phyloP scores from a whole-genome alignment of 2,329 filamentous ascomycete species.

The Ramichloridium luteum region DNA sequence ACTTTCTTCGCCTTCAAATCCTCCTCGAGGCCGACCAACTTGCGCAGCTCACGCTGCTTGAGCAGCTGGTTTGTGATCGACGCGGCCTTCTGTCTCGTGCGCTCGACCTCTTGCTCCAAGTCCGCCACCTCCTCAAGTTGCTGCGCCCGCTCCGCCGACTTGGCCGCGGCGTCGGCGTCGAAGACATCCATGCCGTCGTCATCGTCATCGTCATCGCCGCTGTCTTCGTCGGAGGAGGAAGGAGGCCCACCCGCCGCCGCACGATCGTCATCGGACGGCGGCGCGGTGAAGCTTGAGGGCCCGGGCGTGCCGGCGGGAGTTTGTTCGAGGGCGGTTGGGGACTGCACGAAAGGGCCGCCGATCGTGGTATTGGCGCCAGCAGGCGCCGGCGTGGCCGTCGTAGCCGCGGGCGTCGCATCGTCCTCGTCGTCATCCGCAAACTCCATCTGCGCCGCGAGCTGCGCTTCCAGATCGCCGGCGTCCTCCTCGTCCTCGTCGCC shows the following conservation, averaged over 20 bases:
- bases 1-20: conserved; percentile 43
- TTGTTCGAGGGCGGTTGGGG: conserved; percentile 3
- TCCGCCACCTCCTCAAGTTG: conserved; percentile 43
- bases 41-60: conserved; percentile 37
- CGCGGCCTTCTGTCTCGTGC: conserved; percentile 25
- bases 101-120: conserved; percentile 38
- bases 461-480: conserved; percentile 13
- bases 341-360: neutral
- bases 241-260: neutral
- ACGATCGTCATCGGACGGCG: conserved; percentile 9
- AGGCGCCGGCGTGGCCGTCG: too few relatives aligned
- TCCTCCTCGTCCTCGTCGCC: conserved; percentile 23
- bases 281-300: conserved; percentile 18
- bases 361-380: too few relatives aligned
- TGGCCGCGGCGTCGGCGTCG: conserved; percentile 41
- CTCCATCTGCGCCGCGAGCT: conserved; percentile 23
- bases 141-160: conserved; percentile 35
- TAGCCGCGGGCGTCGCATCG: conserved; percentile 11
- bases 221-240: conserved; percentile 32
- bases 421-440: conserved; percentile 26
- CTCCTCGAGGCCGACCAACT: conserved; percentile 39
- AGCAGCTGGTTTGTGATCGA: conserved; percentile 37
- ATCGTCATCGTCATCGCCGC: conserved; percentile 38
- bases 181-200: conserved; percentile 31
- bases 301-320: conserved; percentile 1